Evolutionary conservation across 192 early-diverging fungal species (phyloP), one percentile per base, ranked within the genome.

Genomic region (Entomortierella beljakovae): DNA sequence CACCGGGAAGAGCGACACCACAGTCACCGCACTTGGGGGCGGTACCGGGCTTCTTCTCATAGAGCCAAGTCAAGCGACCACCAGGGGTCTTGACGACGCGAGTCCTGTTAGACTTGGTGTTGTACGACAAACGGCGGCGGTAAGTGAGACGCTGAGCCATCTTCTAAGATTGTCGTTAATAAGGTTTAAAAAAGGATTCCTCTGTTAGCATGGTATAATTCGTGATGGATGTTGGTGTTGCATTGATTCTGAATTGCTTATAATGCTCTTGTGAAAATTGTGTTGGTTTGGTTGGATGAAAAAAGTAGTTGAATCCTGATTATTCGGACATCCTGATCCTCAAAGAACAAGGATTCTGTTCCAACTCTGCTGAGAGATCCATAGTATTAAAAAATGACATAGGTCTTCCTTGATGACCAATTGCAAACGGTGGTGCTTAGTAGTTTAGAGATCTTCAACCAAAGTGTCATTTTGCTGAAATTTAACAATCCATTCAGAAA

Each of bases 21-120:
- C 96, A 97, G 89, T 99, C 98, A 88, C 96, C 98, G 86, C 98
- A 99, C 80, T 93, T 92, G 75, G 96, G 94, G 62, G 90, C 93
- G 82, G 88, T 91, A 81, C 91, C 94, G 68, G 90, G 90, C 94
- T 99, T 99, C 88, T 90, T 93, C 71, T 94, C 91, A 87, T 97
- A 93, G 66, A 93, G 94, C 86, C 90, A 88, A 77, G 91, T 92
- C 70, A 98, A 91, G 86, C 93, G 94, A 86, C 94, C 95, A 86
- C 95, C 94, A 76, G 94, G 94, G 80, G 94, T 96, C 90, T 96
- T 96, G 80, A 95, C 89, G 79, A 93, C 84, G 71, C 88, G 81
- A 83, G 86, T 89, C 85, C 92, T 89, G 90, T 96, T 96, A 61
- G 92, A 94, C 83, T 92, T 92, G 83, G 93, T 94, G 92, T 94